These are phyloP conservation scores for Agrostemma githago DNA, from an alignment of 148 eudicot genomes.

Conservation along the genomic window DNA sequence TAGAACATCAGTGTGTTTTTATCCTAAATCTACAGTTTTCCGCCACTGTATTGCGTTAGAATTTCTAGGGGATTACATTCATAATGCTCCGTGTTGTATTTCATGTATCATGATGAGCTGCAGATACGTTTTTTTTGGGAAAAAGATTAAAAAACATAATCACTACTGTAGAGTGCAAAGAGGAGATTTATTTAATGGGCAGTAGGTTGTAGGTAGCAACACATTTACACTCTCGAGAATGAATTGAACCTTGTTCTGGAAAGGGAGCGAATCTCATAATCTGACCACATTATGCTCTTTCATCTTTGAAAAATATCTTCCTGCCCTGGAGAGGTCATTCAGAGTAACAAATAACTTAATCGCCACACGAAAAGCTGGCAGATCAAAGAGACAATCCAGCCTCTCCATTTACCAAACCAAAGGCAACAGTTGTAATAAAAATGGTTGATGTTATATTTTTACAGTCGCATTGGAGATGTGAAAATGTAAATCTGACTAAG, in stretches of 20 bases:
- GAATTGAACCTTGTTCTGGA: slow-evolving; percentile 65
- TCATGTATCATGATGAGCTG: slow-evolving; percentile 93
- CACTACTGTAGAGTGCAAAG: neutral
- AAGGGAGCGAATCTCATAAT: slow-evolving; percentile 80
- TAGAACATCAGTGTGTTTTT: too few species aligned
- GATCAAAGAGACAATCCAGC: slow-evolving; percentile 54
- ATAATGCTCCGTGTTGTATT: slow-evolving; percentile 83
- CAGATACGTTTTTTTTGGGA: neutral
- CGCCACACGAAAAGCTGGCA: slow-evolving; percentile 78
- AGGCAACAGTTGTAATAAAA: too few species aligned
- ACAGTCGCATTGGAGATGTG: too few species aligned
- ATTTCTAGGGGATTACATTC: too few species aligned
- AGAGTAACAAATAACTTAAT: slow-evolving; percentile 73
- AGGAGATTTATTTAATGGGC: neutral
- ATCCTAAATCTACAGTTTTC: too few species aligned
- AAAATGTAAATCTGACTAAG: too few species aligned
- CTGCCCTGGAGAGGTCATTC: slow-evolving; percentile 76
- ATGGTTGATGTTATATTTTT: too few species aligned
- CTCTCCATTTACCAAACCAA: slow-evolving; percentile 95
- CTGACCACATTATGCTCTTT: slow-evolving; percentile 86
- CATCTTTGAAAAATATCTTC: slow-evolving; percentile 31
- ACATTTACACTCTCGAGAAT: neutral
- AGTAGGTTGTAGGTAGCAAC: neutral
- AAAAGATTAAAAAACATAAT: neutral
- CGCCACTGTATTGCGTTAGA: too few species aligned